Evolutionary conservation across 768 basidiomycete species (phyloP), one percentile per base, ranked within the genome.

Genomic region (Amanita molliuscula): DNA sequence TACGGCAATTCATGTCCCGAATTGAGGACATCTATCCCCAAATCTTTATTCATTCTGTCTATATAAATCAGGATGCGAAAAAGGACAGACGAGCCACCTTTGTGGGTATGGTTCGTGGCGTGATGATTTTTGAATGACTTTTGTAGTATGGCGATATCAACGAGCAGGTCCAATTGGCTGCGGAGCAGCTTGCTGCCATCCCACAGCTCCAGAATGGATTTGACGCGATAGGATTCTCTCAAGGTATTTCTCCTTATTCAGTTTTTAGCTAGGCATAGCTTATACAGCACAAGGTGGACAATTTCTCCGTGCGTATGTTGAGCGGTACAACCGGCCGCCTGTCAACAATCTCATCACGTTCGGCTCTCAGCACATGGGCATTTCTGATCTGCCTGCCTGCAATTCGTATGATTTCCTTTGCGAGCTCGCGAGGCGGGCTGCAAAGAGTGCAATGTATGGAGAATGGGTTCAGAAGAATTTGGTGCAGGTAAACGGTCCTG

Each of bases 221-320:
- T 56, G 88, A 91, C 60, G 90, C 85, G 13, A 81, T 93, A 46
- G 90, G 90, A 1, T 83, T 93, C 64, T 92, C 89, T 1, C 90
- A 93, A 75, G 89, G 84, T 73, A 36, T 44, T 15, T 3, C 26
- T 18, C 21, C 16, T 9, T 38, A 47, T 9, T 31, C 25, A 35
- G 2, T 28, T n/a, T 31, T 33, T 15, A 3, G 8, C 21, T 44
- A 41, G 7, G 46, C 13, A 11, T 28, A n/a, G 4, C 45, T 28
- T 36, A 43, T 33, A 18, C 21, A 47, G 18, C 7, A 13, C 20
- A 53, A 83, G 84, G 83, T 16, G 89, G 89, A 4, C 90, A 90
- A 59, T 92, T 93, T 63, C 73, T 91, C 33, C 78, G 90, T n/a
- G 88, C 82, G 26, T 92, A 88, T 56, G 76, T 86, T 16, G 84